Base-by-base conservation (phyloP, 2,329 filamentous ascomycete genomes). In the Apiospora arundinis region DNA sequence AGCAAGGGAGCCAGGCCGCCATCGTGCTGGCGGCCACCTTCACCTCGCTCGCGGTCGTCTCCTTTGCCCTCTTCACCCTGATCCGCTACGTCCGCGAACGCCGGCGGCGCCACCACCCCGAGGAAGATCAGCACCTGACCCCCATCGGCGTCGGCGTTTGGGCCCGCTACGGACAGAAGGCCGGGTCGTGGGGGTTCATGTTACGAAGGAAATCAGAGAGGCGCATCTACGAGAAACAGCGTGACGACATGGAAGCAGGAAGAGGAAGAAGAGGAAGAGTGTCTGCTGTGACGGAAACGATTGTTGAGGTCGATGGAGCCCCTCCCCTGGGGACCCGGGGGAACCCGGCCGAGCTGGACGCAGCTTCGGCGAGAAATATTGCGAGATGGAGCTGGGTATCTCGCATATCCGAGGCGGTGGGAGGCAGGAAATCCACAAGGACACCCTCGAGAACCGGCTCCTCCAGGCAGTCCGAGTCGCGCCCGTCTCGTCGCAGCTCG, bases 351-450 rank as follows among this genome's bases (percentile, higher is more conserved):
- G 71, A 72, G 52, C 28, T 72, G 28, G 67, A 70, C 7, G 60
- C 46, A 8, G 32, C 42, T 8, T 67, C 16, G 32, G 18, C 4
- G 18, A 37, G 56, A 14, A 63, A 40, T 28, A 63, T 8, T 2
- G 28, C n/a, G 56, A 37, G 67, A 5, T 69, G 52, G 67, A 72
- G 69, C 67, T 72, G 71, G 71, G 56, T 72, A 67, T 70, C 71
- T 8, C 67, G 67, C 37, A 48, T 68, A 21, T 72, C 71, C 2
- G 56, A 28, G 23, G 32, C 23, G 21, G 46, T 70, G 25, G 44
- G 68, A 5, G 56, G 56, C 32, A 37, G 56, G 16, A 40, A 12
- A 23, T 40, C 56, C 25, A 60, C 28, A 4, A n/a, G 56, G 28
- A 14, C 56, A 9, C 16, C 28, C 7, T 40, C 56, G 4, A 18